Conservation (phyloP, 2,329 filamentous ascomycete species). For the Didymella arachidicola region DNA sequence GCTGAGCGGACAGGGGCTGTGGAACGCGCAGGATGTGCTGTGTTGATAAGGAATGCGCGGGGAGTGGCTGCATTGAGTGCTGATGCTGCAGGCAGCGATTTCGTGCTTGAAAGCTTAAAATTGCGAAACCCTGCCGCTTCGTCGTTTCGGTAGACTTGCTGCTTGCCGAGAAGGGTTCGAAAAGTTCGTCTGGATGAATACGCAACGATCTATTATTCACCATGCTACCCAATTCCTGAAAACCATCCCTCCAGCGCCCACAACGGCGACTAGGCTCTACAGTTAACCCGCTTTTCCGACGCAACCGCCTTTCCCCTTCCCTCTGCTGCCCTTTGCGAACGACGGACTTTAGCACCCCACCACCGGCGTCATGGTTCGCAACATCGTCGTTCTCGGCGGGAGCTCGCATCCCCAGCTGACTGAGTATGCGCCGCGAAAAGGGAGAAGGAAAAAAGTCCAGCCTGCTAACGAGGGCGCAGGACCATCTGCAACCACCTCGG, state of each 20-base stretch:
- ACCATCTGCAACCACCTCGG: slow-evolving; percentile 88
- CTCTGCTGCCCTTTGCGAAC: slow-evolving; percentile 18
- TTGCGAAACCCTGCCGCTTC: slow-evolving; percentile 28
- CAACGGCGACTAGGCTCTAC: slow-evolving; percentile 30
- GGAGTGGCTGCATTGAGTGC: slow-evolving; percentile 8
- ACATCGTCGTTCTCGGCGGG: slow-evolving; percentile 91
- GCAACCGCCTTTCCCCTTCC: slow-evolving; percentile 16
- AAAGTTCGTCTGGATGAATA: slow-evolving; percentile 35
- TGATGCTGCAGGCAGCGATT: slow-evolving; percentile 22
- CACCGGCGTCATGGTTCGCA: slow-evolving; percentile 76
- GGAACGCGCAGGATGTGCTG: slow-evolving; percentile 1
- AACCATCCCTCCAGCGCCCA: slow-evolving; percentile 34
- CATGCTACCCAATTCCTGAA: slow-evolving; percentile 48
- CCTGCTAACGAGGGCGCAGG: slow-evolving; percentile 26
- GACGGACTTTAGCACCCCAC: slow-evolving; percentile 17
- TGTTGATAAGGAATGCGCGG: slow-evolving; percentile 8
- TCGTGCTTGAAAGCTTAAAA: slow-evolving; percentile 35
- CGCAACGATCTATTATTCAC: slow-evolving; percentile 36
- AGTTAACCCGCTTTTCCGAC: slow-evolving; percentile 15
- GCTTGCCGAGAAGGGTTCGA: slow-evolving; percentile 29
- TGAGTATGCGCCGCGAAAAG: slow-evolving; percentile 54
- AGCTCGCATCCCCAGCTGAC: slow-evolving; percentile 90
- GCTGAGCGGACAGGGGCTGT: neutral
- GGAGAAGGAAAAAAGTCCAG: neutral
- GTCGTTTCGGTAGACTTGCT: slow-evolving; percentile 29